Evolutionary conservation across 495 filamentous ascomycete species (phyloP), one percentile per base, ranked within the genome.

Genomic region (Podospora fimiseda): DNA sequence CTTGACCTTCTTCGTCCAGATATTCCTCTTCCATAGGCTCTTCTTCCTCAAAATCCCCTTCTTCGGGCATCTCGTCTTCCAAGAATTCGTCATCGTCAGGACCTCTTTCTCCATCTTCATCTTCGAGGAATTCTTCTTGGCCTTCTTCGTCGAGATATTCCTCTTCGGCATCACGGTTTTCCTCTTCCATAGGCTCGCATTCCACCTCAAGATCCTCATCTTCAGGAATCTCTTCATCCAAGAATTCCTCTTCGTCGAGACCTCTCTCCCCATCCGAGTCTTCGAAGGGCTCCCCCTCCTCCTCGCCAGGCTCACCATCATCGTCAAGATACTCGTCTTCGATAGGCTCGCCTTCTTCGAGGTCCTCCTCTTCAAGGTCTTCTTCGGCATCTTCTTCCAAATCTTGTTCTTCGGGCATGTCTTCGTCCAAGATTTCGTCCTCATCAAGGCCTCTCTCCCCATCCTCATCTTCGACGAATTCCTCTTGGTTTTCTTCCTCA

Each of bases 211-310:
- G 42, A 1, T 20, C 18, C 22, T 50, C 48, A 18, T 41, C 44
- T 16, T 47, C 24, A 1, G n/a, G 11, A 27, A 14, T n/a, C 18
- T 43, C 50, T 14, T 33, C 39, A 7, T 30, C 22, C 21, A 47
- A 18, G 16, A n/a, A n/a, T 18, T 39, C 27, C 6, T 18, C 27
- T 1, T 49, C 46, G 22, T 24, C 33, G 7, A 41, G 13, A 5
- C 14, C 39, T 14, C 14, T 5, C 39, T 41, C 39, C 11, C 18
- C 19, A 20, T 46, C 19, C 23, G 41, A 19, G 2, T 23, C 48
- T 1, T 50, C 52, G 11, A 41, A 21, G 14, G 37, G 24, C 38
- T 50, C 33, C 16, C 38, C 53, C 7, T 48, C 52, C n/a, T 52
- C 50, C 13, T 50, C 52, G 9, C 23, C 13, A 3, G 43, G 1